Evolutionary conservation across 805 yeast genomes (phyloP).

Genomic region (Ogataea siamensis): DNA sequence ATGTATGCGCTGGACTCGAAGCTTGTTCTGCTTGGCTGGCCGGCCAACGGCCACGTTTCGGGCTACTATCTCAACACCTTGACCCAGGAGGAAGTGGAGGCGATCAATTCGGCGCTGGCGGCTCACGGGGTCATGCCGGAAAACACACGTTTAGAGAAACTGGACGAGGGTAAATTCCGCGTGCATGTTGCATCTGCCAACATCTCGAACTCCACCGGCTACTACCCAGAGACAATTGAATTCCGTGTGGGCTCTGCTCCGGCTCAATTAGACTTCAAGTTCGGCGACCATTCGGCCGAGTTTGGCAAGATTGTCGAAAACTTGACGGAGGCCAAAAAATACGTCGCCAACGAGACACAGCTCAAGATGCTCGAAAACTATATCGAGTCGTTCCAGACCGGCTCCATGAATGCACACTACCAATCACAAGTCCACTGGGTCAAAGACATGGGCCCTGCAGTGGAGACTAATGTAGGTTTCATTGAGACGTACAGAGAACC

Average conservation of each 20-base stretch:
- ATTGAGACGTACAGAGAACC: constrained; percentile 94
- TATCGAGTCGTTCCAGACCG: constrained; percentile 69
- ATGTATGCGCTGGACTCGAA: constrained; percentile 52
- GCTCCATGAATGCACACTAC: constrained; percentile 82
- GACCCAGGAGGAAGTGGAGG: constrained; percentile 60
- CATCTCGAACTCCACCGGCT: constrained; percentile 47
- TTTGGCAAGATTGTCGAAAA: constrained; percentile 57
- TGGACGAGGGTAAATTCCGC: constrained; percentile 44
- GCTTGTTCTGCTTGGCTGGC: constrained; percentile 68
- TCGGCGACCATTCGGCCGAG: constrained; percentile 76
- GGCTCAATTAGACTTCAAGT: constrained; percentile 49
- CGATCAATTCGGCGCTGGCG: constrained; percentile 65
- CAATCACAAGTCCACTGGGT: constrained; percentile 86
- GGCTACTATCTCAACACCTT: constrained; percentile 64
- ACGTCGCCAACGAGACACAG: constrained; percentile 75
- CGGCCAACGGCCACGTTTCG: constrained; percentile 71
- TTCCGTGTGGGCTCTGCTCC: constrained; percentile 40
- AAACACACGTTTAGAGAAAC: constrained; percentile 72
- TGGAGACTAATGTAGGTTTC: constrained; percentile 83
- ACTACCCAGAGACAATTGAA: constrained; percentile 51
- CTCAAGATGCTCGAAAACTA: constrained; percentile 62
- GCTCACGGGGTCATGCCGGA: constrained; percentile 67
- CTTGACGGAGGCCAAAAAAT: constrained; percentile 53
- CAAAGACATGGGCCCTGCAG: constrained; percentile 75
- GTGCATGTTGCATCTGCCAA: constrained; percentile 70